A percentile compares a stretch with the other conserved stretches of the same genome.
Evolutionary conservation across 2,329 filamentous ascomycete species (phyloP).

Genomic region (Ophioceras dolichostomum): DNA sequence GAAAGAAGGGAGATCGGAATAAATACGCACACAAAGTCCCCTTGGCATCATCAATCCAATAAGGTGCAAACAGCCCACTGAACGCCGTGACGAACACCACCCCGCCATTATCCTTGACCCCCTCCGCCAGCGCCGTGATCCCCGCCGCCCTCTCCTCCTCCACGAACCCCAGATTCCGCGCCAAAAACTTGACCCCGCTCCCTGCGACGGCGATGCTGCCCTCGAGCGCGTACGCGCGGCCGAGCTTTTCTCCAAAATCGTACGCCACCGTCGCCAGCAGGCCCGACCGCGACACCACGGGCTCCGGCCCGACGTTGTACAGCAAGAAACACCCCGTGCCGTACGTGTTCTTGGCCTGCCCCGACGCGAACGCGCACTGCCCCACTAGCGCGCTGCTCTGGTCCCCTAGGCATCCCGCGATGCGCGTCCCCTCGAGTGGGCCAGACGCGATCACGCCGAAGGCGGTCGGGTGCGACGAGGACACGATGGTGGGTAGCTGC

Average conservation of each 20-base stretch:
- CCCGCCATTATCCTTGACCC: constrained; percentile 62
- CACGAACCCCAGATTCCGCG: constrained; percentile 52
- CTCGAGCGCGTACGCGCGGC: constrained; percentile 60
- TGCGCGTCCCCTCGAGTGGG: constrained; percentile 54
- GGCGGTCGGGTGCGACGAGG: constrained; percentile 60
- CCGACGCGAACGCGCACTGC: constrained; percentile 71
- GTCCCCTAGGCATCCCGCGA: constrained; percentile 78
- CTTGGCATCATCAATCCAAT: constrained; percentile 89
- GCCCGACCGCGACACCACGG: constrained; percentile 74
- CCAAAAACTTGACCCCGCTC: constrained; percentile 64
- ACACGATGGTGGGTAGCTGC: constrained; percentile 68
- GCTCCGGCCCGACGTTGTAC: constrained; percentile 77
- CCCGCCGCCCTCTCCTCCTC: constrained; percentile 29
- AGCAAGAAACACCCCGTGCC: constrained; percentile 83
- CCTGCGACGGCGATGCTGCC: constrained; percentile 76
- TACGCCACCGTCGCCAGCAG: constrained; percentile 81
- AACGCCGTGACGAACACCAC: constrained; percentile 85
- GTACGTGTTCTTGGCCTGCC: constrained; percentile 83
- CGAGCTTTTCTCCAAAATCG: constrained; percentile 46
- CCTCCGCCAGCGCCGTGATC: constrained; percentile 37
- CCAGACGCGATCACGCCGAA: constrained; percentile 60
- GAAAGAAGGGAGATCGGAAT: neutral
- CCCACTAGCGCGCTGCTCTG: constrained; percentile 80
- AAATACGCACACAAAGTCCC: constrained; percentile 67
- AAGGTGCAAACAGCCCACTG: constrained; percentile 80